A percentile compares a stretch with the other conserved stretches of the same genome.
Conservation (phyloP, 2,329 filamentous ascomycete species). For the Colletotrichum tabaci region DNA sequence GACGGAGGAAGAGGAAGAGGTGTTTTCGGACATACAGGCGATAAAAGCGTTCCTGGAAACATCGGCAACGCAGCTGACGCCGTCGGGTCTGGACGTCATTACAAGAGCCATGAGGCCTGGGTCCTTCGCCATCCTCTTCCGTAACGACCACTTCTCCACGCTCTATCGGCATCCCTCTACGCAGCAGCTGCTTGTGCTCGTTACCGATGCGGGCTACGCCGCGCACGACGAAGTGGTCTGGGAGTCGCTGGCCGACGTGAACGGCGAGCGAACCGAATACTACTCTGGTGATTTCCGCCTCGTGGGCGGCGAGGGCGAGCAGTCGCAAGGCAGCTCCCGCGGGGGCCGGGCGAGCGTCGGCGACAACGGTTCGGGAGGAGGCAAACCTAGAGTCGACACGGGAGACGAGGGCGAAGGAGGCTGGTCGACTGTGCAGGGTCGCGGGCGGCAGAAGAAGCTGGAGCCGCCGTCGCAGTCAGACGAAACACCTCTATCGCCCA, state of each 20-base stretch:
- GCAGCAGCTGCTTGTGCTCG: slow-evolving; percentile 82
- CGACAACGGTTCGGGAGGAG: slow-evolving; percentile 6
- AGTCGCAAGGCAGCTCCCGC: slow-evolving; percentile 39
- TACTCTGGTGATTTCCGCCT: slow-evolving; percentile 91
- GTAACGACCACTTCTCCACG: slow-evolving; percentile 97
- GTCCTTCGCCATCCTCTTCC: slow-evolving; percentile 90
- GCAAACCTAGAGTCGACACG: slow-evolving; percentile 23
- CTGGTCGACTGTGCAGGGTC: slow-evolving; percentile 69
- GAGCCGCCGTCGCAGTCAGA: slow-evolving; percentile 39
- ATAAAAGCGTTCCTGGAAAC: slow-evolving; percentile 87
- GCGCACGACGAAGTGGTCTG: slow-evolving; percentile 93
- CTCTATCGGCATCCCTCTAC: slow-evolving; percentile 89
- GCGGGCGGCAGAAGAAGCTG: slow-evolving; percentile 27
- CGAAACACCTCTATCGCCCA: slow-evolving; percentile 54
- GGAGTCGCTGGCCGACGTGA: slow-evolving; percentile 93
- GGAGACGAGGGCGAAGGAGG: slow-evolving; percentile 48
- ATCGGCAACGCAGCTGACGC: slow-evolving; percentile 90
- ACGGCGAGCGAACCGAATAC: slow-evolving; percentile 85
- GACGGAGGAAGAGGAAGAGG: slow-evolving; percentile 79
- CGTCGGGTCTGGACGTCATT: slow-evolving; percentile 84
- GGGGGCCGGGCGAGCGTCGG: not conserved
- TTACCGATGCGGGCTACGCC: slow-evolving; percentile 94
- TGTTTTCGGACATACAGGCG: slow-evolving; percentile 85
- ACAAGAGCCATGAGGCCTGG: slow-evolving; percentile 80
- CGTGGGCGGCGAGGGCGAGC: slow-evolving; percentile 76